Base-by-base conservation (phyloP, 225 moss, liverwort and hornwort species). In the Polytrichum commune region DNA sequence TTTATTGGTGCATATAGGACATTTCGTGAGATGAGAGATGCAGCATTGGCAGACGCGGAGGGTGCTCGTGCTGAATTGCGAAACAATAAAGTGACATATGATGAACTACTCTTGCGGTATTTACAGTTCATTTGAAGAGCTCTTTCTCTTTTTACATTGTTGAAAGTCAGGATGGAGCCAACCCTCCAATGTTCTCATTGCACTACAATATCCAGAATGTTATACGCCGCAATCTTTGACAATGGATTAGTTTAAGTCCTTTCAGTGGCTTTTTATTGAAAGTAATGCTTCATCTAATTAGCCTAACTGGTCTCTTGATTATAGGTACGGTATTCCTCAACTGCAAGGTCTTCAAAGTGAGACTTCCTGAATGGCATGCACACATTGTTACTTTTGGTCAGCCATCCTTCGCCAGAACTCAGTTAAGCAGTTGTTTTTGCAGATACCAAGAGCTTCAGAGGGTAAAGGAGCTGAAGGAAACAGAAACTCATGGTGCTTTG, bases 361-460 rank as follows among this genome's bases (percentile, higher is more conserved):
- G 7, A 46, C 46, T 46, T 46, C 46, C 13, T 46, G 46, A 13
- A 46, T 13, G 46, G 13, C 35, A 46, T 13, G 3, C 10, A 46
- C 46, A 46, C 4, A 16, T 46, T 16, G 46, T 46, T 46, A 16
- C 46, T 46, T 46, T 46, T 16, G 46, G 46, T 46, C 46, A 46
- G 16, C 16, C 46, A 62, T 69, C 16, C 35, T 64, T 73, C 2
- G 6, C 33, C 38, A 58, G 19, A 20, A 16, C 27, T 6, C 33
- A 56, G 4, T 22, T 60, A 20, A 26, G 54, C 19, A 58, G 26
- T n/a, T 62, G 29, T 63, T 5, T 73, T 55, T n/a, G 46, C 57
- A 87, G 95, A 75, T 93, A 82, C 66, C 89, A 63, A 73, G 93
- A 96, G 74, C 86, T 90, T 72, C 89, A 90, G 7, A 86, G 93